These are phyloP conservation scores for Penicillium italicum DNA, from an alignment of 2,329 filamentous ascomycete genomes.

Conservation along the genomic window DNA sequence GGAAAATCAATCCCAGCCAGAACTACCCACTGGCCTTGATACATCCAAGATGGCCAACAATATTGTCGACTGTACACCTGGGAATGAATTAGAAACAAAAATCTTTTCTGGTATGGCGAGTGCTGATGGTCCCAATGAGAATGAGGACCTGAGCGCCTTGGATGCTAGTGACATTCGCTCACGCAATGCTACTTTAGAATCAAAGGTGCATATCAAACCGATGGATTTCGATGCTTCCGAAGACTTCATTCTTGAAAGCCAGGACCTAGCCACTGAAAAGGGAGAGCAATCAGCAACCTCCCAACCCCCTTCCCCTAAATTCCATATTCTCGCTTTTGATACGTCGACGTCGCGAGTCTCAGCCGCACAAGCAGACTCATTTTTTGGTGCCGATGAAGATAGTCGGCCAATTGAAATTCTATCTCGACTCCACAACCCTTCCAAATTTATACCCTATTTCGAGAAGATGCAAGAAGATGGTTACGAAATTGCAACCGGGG, in stretches of 20 bases:
- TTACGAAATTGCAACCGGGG: constrained; percentile 43
- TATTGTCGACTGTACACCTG: constrained; percentile 9
- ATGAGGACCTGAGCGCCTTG: constrained; percentile 1
- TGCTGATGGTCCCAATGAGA: neutral
- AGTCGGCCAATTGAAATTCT: constrained; percentile 35
- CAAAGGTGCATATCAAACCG: neutral
- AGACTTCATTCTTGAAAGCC: constrained; percentile 8
- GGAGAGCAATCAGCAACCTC: constrained; percentile 3
- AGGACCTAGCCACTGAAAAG: neutral
- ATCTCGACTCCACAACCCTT: constrained; percentile 37
- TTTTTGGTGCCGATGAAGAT: constrained; percentile 25
- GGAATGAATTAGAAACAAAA: constrained; percentile 13
- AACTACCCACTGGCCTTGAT: neutral
- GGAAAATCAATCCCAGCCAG: neutral
- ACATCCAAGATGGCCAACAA: neutral
- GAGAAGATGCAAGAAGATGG: constrained; percentile 37
- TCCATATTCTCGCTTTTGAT: constrained; percentile 41
- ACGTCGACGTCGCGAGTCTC: constrained; percentile 28
- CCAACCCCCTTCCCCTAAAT: constrained; percentile 6
- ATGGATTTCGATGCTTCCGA: constrained; percentile 4
- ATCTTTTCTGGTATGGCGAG: constrained; percentile 3
- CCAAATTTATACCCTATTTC: constrained; percentile 43
- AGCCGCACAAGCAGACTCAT: constrained; percentile 33
- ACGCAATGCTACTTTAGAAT: constrained; percentile 1
- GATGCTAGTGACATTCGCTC: constrained; percentile 13